Evolutionary conservation across 106 monocot species (phyloP).

Genomic region (Ottelia alismoides): DNA sequence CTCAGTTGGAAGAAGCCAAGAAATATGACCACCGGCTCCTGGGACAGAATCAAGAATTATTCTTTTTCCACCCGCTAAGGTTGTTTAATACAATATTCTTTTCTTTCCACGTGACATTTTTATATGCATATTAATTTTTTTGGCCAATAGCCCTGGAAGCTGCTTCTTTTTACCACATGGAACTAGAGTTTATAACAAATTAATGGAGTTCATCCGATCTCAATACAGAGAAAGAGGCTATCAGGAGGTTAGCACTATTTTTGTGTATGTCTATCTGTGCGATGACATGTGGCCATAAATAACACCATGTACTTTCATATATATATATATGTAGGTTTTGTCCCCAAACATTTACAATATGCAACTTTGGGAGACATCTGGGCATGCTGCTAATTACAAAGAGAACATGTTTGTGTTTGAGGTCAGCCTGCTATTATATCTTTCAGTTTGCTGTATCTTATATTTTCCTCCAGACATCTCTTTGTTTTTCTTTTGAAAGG

Average conservation of each 20-base stretch:
- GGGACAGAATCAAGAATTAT: constrained; percentile 92
- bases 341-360: constrained; percentile 97
- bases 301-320: too few relatives aligned
- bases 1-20: constrained; percentile 82
- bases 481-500: too few relatives aligned
- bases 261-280: neutral
- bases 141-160: constrained; percentile 75
- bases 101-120: neutral
- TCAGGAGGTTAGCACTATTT: constrained; percentile 56
- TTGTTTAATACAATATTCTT: constrained; percentile 13
- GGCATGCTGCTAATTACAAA: constrained; percentile 98
- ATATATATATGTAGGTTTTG: constrained; percentile 42
- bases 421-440: constrained; percentile 17
- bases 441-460: neutral
- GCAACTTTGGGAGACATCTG: constrained; percentile 99
- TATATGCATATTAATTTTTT: neutral
- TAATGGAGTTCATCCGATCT: constrained; percentile 67
- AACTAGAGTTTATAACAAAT: constrained; percentile 81
- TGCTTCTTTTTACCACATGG: constrained; percentile 94
- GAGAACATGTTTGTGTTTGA: constrained; percentile 99
- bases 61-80: constrained; percentile 97
- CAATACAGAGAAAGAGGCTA: constrained; percentile 90
- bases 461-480: neutral
- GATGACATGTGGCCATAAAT: too few relatives aligned
- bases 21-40: constrained; percentile 88